A percentile compares a stretch with the other conserved stretches of the same genome.
These are phyloP conservation scores for Podila epigama DNA, from an alignment of 192 early-diverging fungal species.

Conservation along the genomic window DNA sequence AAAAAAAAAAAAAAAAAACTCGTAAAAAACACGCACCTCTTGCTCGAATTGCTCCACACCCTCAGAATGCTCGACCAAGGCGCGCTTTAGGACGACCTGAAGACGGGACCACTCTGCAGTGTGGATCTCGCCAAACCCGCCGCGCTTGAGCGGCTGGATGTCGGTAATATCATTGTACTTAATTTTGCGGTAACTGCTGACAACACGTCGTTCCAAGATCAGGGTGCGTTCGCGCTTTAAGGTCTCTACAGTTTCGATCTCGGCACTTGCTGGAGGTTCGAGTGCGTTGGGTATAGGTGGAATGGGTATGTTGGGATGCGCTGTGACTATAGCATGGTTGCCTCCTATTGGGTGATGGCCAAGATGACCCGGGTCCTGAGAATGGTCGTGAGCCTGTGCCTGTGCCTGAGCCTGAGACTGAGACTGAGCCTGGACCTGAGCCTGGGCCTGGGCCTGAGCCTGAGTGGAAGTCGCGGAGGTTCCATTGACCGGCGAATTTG, in stretches of 20 bases:
- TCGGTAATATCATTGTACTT: slow-evolving; percentile 24
- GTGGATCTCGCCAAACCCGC: slow-evolving; percentile 47
- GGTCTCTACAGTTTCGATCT: slow-evolving; percentile 40
- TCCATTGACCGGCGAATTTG: too few species aligned
- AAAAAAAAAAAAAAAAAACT: background rate
- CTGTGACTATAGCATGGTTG: background rate
- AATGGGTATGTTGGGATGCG: background rate
- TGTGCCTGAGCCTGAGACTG: too few species aligned
- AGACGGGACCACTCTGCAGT: slow-evolving; percentile 41
- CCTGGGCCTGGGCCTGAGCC: too few species aligned
- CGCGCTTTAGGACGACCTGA: slow-evolving; percentile 31
- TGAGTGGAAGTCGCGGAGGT: too few species aligned
- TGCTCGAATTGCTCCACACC: slow-evolving; percentile 45
- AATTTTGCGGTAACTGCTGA: slow-evolving; percentile 30
- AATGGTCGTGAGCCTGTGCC: too few species aligned
- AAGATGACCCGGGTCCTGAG: too few species aligned
- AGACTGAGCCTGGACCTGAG: too few species aligned
- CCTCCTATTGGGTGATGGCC: background rate
- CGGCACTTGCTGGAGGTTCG: background rate
- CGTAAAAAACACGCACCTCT: slow-evolving; percentile 11
- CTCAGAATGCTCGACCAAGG: slow-evolving; percentile 17
- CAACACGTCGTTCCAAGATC: slow-evolving; percentile 17
- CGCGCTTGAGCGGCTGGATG: slow-evolving; percentile 36
- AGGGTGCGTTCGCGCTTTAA: slow-evolving; percentile 40
- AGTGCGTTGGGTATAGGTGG: background rate